Evolutionary conservation across 2,329 filamentous ascomycete species (phyloP), one percentile per base, ranked within the genome.

Genomic region (Hirsutella rhossiliensis): DNA sequence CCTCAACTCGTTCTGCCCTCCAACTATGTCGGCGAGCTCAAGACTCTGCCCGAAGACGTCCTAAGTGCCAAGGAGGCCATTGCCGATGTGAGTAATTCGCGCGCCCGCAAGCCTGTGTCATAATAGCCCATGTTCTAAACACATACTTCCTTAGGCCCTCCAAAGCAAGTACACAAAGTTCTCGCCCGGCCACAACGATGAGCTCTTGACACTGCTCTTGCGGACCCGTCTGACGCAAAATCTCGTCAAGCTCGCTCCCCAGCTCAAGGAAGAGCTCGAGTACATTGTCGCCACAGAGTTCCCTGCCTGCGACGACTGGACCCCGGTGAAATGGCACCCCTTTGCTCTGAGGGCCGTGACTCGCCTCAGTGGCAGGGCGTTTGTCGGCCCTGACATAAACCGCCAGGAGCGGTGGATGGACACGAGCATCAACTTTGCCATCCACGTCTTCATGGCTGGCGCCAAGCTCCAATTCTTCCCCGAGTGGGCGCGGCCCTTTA

Each of bases 361-460:
- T 7, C 68, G 73, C 2, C 52, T 79, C 19, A 75, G 72, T 23
- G 72, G 75, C 1, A 63, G 68, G 18, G 65, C 71, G 5, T 77
- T 78, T 48, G 67, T 77, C 7, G 75, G 75, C 2, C 52, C 66
- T 3, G 57, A 62, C 13, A 60, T 77, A 44, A 73, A 68, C 51
- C 71, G 73, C 17, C 60, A 69, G 36, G 67, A 75, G 49, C 62
- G 67, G 45, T 78, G 75, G 75, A 67, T 77, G 61, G 60, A 69
- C 40, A 68, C 69, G 18, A 66, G 64, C 56, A 62, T 73, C 56
- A 65, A 71, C 55, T 75, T 71, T 52, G 68, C 71, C 41, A 56
- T 71, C 19, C 64, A 72, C 47, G 63, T 71, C 47, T 68, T 76
- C 54, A 56, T 67, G 51, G 63, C 68, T 40, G 59, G 70, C 40